Evolutionary conservation across 2,329 filamentous ascomycete species (phyloP).

Genomic region (Aulographum hederae): DNA sequence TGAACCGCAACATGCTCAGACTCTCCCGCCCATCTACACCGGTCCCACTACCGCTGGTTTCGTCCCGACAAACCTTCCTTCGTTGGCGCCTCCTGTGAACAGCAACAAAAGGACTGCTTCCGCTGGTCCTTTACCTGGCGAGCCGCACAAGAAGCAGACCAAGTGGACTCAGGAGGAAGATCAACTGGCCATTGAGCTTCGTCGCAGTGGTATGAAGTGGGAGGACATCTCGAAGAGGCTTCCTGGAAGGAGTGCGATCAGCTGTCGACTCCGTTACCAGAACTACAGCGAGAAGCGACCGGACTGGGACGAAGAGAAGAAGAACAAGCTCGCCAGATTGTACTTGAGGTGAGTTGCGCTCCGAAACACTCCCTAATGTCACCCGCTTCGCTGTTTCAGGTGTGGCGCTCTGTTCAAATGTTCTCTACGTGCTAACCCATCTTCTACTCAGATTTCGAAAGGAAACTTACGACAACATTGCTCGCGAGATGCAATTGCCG

Average conservation of each 20-base stretch:
- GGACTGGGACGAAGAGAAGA: conserved; percentile 94
- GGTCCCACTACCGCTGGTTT: too few species aligned
- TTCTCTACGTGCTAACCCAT: too few species aligned
- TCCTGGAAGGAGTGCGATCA: conserved; percentile 81
- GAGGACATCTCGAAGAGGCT: conserved; percentile 89
- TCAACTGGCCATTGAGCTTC: conserved; percentile 78
- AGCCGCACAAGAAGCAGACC: conserved; percentile 76
- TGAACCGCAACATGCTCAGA: too few species aligned
- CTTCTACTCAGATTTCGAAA: conserved; percentile 61
- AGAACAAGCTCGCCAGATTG: conserved; percentile 85
- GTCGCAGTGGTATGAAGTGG: conserved; percentile 92
- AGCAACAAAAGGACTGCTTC: background rate
- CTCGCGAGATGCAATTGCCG: conserved; percentile 84
- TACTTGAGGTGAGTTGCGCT: conserved; percentile 64
- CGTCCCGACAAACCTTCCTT: too few species aligned
- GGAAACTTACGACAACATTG: conserved; percentile 95
- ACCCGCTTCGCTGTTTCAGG: conserved; percentile 4
- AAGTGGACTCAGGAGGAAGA: conserved; percentile 95
- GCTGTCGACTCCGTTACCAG: conserved; percentile 86
- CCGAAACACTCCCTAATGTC: background rate
- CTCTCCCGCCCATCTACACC: too few species aligned
- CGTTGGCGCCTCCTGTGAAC: too few species aligned
- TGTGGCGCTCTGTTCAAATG: conserved; percentile 10
- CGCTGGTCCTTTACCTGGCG: background rate
- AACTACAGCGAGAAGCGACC: conserved; percentile 88